These are phyloP conservation scores for Samsoniella hepiali DNA, from an alignment of 2,329 filamentous ascomycete genomes.

Conservation along the genomic window DNA sequence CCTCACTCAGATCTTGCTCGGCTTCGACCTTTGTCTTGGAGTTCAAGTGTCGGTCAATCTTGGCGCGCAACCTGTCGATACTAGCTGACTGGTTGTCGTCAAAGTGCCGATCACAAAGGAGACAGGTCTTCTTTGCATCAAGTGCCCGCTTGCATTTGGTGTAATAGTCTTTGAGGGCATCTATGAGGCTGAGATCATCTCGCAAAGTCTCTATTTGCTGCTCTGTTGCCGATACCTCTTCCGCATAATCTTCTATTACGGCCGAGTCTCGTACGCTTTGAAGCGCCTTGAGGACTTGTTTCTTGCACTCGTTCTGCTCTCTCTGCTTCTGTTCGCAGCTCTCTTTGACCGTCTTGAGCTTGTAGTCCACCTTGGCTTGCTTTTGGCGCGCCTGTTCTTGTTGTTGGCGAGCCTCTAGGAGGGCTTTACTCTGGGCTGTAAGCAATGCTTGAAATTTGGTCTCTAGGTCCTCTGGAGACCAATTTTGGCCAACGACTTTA, in stretches of 20 bases:
- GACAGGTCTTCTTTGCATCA: slow-evolving; percentile 68
- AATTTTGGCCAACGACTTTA: slow-evolving; percentile 59
- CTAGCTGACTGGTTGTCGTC: slow-evolving; percentile 55
- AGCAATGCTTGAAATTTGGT: slow-evolving; percentile 63
- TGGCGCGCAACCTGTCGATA: slow-evolving; percentile 60
- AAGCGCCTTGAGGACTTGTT: slow-evolving; percentile 51
- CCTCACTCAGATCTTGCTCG: slow-evolving; percentile 56
- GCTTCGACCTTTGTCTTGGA: slow-evolving; percentile 61
- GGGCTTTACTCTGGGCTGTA: slow-evolving; percentile 52
- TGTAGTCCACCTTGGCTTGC: slow-evolving; percentile 72
- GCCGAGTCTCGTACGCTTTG: slow-evolving; percentile 41
- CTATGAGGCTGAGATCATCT: slow-evolving; percentile 66
- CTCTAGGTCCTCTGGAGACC: slow-evolving; percentile 70
- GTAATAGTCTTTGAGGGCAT: slow-evolving; percentile 69
- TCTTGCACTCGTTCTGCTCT: slow-evolving; percentile 60
- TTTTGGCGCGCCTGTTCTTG: slow-evolving; percentile 70
- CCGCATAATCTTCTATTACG: slow-evolving; percentile 52
- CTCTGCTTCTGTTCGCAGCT: slow-evolving; percentile 60
- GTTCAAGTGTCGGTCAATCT: slow-evolving; percentile 61
- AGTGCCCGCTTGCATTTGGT: slow-evolving; percentile 63
- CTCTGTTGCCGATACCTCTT: slow-evolving; percentile 48
- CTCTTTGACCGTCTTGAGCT: slow-evolving; percentile 63
- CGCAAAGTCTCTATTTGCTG: slow-evolving; percentile 59
- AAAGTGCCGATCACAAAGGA: slow-evolving; percentile 72
- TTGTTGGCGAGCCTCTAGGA: slow-evolving; percentile 64